phyloP scores from a whole-genome alignment of 1,284 basidiomycete genomes.

The Heterobasidion annosum region DNA sequence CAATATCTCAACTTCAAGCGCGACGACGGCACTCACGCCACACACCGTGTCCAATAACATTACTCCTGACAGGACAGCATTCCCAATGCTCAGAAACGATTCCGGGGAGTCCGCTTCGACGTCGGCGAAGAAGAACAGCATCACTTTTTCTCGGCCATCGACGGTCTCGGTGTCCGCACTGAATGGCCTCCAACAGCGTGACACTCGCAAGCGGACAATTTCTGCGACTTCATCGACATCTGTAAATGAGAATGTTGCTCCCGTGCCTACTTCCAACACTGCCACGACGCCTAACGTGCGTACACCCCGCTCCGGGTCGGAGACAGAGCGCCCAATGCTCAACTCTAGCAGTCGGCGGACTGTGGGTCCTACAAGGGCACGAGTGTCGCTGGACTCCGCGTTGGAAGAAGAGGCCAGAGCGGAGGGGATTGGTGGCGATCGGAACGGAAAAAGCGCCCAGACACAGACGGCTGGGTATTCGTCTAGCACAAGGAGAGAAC shows the following conservation, averaged over 20 bases:
- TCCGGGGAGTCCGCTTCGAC: constrained; percentile 24
- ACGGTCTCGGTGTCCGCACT: constrained; percentile 43
- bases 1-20: constrained; percentile 41
- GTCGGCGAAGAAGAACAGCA: constrained; percentile 24
- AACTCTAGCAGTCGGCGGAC: constrained; percentile 27
- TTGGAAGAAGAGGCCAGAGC: constrained; percentile 17
- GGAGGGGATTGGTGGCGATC: constrained; percentile 18
- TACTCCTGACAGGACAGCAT: constrained; percentile 23
- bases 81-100: constrained; percentile 33
- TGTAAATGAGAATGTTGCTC: constrained; percentile 1
- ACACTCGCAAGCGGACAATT: constrained; percentile 28
- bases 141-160: constrained; percentile 56
- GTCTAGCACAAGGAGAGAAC: constrained; percentile 26
- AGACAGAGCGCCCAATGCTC: constrained; percentile 38
- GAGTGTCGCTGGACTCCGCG: constrained; percentile 35
- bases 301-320: constrained; percentile 32
- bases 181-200: constrained; percentile 41
- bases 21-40: constrained; percentile 62
- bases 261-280: background rate
- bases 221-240: constrained; percentile 13
- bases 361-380: constrained; percentile 26
- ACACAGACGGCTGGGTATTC: constrained; percentile 27
- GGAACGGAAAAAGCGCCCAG: constrained; percentile 19
- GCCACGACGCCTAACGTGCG: constrained; percentile 5
- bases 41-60: constrained; percentile 46